A percentile compares a stretch with the other conserved stretches of the same genome.
These are phyloP conservation scores for Saccharomyces hybrid DNA, from an alignment of 1,139 yeast genomes.

Conservation along the genomic window DNA sequence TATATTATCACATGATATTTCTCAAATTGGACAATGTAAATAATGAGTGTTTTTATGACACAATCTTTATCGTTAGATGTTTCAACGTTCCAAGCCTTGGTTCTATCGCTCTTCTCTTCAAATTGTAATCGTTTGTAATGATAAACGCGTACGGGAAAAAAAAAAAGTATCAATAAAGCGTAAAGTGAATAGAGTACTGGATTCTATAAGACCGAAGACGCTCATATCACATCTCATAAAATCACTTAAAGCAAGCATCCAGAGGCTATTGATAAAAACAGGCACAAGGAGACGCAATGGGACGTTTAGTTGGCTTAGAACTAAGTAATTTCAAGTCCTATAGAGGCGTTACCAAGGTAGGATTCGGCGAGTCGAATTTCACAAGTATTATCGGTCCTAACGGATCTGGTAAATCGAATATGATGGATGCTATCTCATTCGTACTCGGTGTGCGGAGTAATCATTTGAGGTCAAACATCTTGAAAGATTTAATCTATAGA, in stretches of 20 bases:
- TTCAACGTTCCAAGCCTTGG: not conserved
- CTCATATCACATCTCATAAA: not conserved
- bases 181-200: not conserved
- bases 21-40: not conserved
- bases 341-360: conserved; percentile 64
- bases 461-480: conserved; percentile 66
- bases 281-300: conserved; percentile 41
- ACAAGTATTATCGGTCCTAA: conserved; percentile 95
- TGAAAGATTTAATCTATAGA: conserved; percentile 74
- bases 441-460: conserved; percentile 79
- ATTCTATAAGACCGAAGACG: not conserved
- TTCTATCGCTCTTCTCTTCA: not conserved
- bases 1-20: too few species aligned
- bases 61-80: not conserved
- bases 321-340: conserved; percentile 87
- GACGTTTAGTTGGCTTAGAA: conserved; percentile 66
- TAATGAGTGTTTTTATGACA: not conserved
- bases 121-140: not conserved
- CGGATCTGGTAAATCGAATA: conserved; percentile 94
- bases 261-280: not conserved
- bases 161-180: not conserved
- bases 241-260: not conserved
- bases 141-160: not conserved
- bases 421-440: conserved; percentile 97
- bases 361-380: conserved; percentile 75